A percentile compares a stretch with the other conserved stretches of the same genome.
Conservation (phyloP, 2,329 filamentous ascomycete species). For the Neonectria punicea region DNA sequence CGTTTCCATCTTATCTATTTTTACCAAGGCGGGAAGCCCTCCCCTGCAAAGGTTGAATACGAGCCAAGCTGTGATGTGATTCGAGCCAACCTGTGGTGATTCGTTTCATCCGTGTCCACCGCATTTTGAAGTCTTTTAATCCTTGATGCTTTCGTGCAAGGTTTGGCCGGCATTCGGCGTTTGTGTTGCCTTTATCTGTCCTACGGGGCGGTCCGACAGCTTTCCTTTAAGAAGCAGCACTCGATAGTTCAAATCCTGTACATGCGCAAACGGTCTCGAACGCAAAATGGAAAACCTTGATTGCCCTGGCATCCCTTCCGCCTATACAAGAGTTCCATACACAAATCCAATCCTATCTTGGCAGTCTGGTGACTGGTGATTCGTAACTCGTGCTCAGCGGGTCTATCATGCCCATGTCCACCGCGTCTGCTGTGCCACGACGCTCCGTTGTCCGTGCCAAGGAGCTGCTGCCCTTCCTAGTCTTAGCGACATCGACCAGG, state of each 20-base stretch:
- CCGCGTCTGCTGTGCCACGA: neutral
- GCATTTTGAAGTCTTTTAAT: no score
- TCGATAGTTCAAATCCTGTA: no score
- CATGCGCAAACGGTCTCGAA: neutral
- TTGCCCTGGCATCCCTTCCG: neutral
- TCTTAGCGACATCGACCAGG: conserved; percentile 39
- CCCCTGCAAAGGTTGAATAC: neutral
- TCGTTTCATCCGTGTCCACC: neutral
- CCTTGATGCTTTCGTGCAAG: neutral
- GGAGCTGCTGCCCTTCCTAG: neutral
- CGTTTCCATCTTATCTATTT: neutral
- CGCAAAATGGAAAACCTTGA: neutral
- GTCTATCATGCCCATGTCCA: neutral
- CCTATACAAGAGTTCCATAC: neutral
- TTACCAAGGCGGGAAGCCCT: neutral
- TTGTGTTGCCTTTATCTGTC: no score
- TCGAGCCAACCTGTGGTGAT: no score
- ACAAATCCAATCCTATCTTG: neutral
- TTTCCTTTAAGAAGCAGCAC: no score
- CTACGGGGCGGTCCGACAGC: no score
- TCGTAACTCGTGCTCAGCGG: no score
- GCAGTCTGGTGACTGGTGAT: neutral
- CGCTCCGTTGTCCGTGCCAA: neutral
- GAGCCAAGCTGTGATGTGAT: neutral
- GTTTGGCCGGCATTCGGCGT: neutral